Conservation (phyloP, 179 eudicot species). For the Pouteria campechiana region DNA sequence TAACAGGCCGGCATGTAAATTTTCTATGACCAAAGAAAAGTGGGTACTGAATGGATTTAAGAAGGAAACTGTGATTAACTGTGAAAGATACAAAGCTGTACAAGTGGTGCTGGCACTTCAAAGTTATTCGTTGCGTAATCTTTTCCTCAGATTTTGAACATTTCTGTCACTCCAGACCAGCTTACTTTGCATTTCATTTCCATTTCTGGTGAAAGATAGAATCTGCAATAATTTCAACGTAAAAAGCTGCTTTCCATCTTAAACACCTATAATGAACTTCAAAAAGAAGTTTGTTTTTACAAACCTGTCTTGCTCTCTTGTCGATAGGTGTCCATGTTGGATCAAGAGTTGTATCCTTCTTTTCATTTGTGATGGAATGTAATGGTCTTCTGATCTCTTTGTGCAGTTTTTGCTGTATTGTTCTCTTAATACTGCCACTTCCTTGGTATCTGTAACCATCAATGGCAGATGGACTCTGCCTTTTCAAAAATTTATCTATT, state of each 20-base stretch:
- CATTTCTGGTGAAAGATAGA: conserved; percentile 58
- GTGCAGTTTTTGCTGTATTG: conserved; percentile 33
- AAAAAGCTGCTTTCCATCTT: background rate
- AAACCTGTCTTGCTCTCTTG: conserved; percentile 79
- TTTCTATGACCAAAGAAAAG: too few relatives aligned
- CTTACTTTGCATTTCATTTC: conserved; percentile 74
- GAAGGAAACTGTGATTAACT: too few relatives aligned
- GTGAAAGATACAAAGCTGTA: too few relatives aligned
- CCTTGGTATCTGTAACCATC: conserved; percentile 71
- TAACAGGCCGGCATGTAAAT: too few relatives aligned
- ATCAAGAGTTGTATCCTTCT: conserved; percentile 15
- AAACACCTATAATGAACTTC: background rate
- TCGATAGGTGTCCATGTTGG: conserved; percentile 68
- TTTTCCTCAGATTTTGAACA: conserved; percentile 13
- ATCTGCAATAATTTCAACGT: conserved; percentile 36
- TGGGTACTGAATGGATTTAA: too few relatives aligned
- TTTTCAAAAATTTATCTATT: conserved; percentile 37
- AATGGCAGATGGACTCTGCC: conserved; percentile 76
- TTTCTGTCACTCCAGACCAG: conserved; percentile 63
- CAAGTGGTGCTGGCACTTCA: conserved; percentile 1
- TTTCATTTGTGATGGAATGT: conserved; percentile 30
- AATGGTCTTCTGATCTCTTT: conserved; percentile 26
- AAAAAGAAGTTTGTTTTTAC: conserved; percentile 10
- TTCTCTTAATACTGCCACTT: conserved; percentile 39
- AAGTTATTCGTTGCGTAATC: conserved; percentile 12